Evolutionary conservation across 2,329 filamentous ascomycete species (phyloP), one percentile per base, ranked within the genome.

Genomic region (Calonectria naviculata): DNA sequence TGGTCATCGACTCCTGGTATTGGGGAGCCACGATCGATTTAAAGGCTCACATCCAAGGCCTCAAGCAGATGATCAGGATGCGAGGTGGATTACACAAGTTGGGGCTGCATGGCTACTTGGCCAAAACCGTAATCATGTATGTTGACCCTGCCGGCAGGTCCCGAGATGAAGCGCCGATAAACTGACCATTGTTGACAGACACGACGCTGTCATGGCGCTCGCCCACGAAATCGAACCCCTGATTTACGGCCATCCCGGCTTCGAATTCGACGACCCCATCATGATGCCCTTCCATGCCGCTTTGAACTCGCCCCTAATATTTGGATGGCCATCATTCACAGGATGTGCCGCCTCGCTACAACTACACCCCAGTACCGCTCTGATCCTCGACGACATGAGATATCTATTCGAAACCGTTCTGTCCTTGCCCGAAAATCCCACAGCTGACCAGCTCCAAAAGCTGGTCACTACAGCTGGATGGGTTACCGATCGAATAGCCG

Each of bases 1-100:
- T 89, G 71, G 83, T 87, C 26, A 78, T 87, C 28, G 84, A 87
- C 54, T 88, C 88, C 69, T 90, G 88, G 88, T 89, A 88, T 74
- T 89, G 87, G 87, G 87, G 87, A 7, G 84, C 84, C 29, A 84
- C 82, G 0, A 76, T 81, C 42, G 85, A 86, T 70, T 80, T 89
- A 13, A 81, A 83, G 28, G 83, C 84, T 1, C 88, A 89, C 64
- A 82, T 89, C 70, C 78, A 76, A 8, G 87, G 87, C 0, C 80
- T 90, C 19, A 81, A 83, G 71, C 84, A 84, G 58, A 88, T 89
- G 85, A 83, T 89, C 12, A 78, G 77, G 26, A 74, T 86, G 56
- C 82, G 87, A 28, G 88, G 87, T 13, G 86, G 88, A 0, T 80
- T 88, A 49, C 79, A 83, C 24, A 80, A 81, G 10, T 78, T 89